A percentile compares a stretch with the other conserved stretches of the same genome.
phyloP scores from a whole-genome alignment of 306 rosid genomes.

The Castanopsis chinensis region DNA sequence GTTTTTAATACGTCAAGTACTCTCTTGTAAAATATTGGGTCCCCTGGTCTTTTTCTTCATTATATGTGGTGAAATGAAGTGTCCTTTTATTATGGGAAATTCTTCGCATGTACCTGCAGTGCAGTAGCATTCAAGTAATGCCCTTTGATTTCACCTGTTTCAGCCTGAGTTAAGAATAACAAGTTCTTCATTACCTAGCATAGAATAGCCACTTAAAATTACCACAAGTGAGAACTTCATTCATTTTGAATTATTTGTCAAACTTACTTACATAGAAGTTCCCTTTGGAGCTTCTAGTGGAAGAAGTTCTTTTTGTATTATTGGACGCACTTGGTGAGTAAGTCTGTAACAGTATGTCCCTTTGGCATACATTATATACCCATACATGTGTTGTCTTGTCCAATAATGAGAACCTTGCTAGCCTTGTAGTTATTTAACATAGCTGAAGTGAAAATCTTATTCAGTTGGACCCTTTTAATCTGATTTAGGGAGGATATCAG shows the following conservation, averaged over 20 bases:
- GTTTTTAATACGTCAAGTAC: too few relatives aligned
- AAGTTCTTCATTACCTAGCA: too few relatives aligned
- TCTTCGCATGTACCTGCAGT: too few relatives aligned
- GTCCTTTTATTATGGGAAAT: neutral
- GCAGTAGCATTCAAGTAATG: too few relatives aligned
- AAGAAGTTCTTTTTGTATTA: neutral
- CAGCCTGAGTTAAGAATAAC: too few relatives aligned
- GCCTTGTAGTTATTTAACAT: neutral
- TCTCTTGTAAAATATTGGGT: too few relatives aligned
- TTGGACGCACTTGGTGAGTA: neutral
- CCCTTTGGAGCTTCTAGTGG: neutral
- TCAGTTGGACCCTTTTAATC: neutral
- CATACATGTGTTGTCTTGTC: neutral
- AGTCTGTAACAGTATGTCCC: neutral
- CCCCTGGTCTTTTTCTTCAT: neutral
- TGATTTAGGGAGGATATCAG: conserved; percentile 54
- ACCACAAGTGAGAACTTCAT: neutral
- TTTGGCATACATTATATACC: neutral
- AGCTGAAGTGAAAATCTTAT: neutral
- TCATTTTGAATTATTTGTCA: neutral
- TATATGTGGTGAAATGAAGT: neutral
- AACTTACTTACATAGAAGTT: neutral
- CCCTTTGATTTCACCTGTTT: too few relatives aligned
- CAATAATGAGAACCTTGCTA: neutral
- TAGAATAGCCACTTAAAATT: neutral